Evolutionary conservation across 495 filamentous ascomycete genomes (phyloP), one percentile per base, ranked within the genome.

Genomic region (Chaetomium fimeti): DNA sequence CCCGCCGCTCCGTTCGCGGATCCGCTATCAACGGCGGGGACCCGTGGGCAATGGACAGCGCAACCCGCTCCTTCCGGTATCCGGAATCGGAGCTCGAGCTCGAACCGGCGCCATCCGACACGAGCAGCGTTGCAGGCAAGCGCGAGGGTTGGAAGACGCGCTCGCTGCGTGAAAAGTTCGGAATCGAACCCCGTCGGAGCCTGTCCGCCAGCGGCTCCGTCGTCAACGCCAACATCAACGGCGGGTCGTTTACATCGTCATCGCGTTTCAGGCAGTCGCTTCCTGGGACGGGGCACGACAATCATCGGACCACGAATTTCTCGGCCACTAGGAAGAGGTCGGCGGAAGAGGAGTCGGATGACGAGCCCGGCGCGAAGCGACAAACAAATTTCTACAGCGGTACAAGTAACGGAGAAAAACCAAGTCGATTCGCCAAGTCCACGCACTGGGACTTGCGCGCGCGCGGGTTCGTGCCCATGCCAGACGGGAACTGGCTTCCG

Each of bases 361-460:
- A 66, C 25, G 66, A 57, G 2, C 47, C 63, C 32, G 63, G 68
- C 15, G 38, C 67, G 8, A 71, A 72, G 52, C 51, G 68, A 28
- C 62, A 68, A 20, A 58, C 60, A n/a, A 9, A 36, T 2, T 32
- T 60, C 11, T 32, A 24, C 43, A 27, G 43, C 2, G 12, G 18
- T 5, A 49, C 18, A 22, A 63, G 25, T 27, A 58, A 58, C 25
- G 11, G 18, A 29, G 40, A 15, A 2, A 61, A 51, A 12, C 28
- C 60, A 5, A 69, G 40, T n/a, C 57, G 61, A 5, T 61, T 70
- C 27, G 8, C 42, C 25, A 68, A 62, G 25, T 70, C 74, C 11
- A 60, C 52, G 2, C 78, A 81, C 62, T 81, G 77, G 76, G 73
- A 76, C 22, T 64, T 80, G 42, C 75, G 78, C 24, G 72, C 72